A percentile compares a stretch with the other conserved stretches of the same genome.
Evolutionary conservation across 1,284 basidiomycete genomes (phyloP).

Genomic region (Erythrobasidium hasegawianum): DNA sequence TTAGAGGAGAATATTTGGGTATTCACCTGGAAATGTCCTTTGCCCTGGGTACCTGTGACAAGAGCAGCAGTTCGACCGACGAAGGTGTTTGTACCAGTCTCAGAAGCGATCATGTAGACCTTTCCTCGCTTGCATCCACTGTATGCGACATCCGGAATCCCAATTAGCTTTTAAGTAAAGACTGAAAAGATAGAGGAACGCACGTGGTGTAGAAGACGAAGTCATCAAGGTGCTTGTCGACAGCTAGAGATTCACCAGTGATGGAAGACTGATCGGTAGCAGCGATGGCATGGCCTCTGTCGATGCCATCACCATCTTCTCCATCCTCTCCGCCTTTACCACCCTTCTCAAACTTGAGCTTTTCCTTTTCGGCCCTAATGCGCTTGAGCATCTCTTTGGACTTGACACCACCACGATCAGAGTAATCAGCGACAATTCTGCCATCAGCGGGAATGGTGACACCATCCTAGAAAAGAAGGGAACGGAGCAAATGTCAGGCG

Average conservation of each 20-base stretch:
- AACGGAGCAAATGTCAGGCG: not conserved
- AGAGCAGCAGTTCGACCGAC: conserved; percentile 56
- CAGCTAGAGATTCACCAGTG: conserved; percentile 54
- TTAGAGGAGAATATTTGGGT: too few species aligned
- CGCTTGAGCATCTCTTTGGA: conserved; percentile 48
- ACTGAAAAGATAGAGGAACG: not conserved
- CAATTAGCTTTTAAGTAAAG: not conserved
- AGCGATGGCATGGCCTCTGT: conserved; percentile 56
- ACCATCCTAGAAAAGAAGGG: conserved; percentile 53
- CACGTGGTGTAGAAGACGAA: conserved; percentile 52
- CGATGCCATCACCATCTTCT: conserved; percentile 49
- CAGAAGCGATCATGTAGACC: conserved; percentile 54
- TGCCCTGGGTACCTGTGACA: conserved; percentile 51
- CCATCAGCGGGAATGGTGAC: conserved; percentile 57
- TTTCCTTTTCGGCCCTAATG: conserved; percentile 44
- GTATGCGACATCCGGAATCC: conserved; percentile 48
- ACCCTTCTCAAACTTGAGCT: conserved; percentile 36
- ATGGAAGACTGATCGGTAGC: conserved; percentile 53
- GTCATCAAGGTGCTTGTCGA: conserved; percentile 58
- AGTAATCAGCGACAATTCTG: conserved; percentile 55
- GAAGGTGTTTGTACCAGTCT: conserved; percentile 54
- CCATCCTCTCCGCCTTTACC: conserved; percentile 46
- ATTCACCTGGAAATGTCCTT: conserved; percentile 55
- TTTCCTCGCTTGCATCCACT: conserved; percentile 57
- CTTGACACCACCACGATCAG: conserved; percentile 51